These are phyloP conservation scores for Tylopilus microsporus DNA, from an alignment of 1,284 basidiomycete genomes.

Conservation along the genomic window DNA sequence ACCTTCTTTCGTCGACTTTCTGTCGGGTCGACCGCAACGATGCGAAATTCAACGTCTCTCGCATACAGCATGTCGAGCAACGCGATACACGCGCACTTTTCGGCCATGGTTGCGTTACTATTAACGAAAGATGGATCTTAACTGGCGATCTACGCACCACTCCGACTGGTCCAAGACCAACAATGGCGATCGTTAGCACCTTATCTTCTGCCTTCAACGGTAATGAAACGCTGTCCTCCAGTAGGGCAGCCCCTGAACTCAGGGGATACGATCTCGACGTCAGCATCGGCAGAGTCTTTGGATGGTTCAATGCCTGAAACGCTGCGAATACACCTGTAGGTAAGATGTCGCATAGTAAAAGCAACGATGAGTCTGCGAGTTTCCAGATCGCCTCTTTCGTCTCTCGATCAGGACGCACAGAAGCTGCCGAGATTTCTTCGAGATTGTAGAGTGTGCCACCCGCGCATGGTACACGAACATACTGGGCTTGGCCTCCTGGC, in stretches of 20 bases:
- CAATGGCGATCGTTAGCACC: slow-evolving; percentile 54
- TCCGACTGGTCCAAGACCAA: slow-evolving; percentile 76
- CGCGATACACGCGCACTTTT: slow-evolving; percentile 55
- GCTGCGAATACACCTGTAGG: slow-evolving; percentile 77
- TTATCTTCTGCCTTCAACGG: slow-evolving; percentile 43
- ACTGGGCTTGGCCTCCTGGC: slow-evolving; percentile 85
- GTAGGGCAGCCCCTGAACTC: slow-evolving; percentile 26
- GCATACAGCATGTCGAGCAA: slow-evolving; percentile 58
- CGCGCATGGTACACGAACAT: slow-evolving; percentile 73
- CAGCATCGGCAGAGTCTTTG: slow-evolving; percentile 58
- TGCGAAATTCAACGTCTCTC: slow-evolving; percentile 43
- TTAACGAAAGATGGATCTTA: not conserved
- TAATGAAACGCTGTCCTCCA: slow-evolving; percentile 21
- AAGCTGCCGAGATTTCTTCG: slow-evolving; percentile 40
- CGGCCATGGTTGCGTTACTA: not conserved
- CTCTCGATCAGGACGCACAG: slow-evolving; percentile 28
- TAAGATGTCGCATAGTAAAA: slow-evolving; percentile 77
- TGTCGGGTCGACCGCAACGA: slow-evolving; percentile 62
- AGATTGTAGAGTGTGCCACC: slow-evolving; percentile 76
- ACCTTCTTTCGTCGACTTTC: slow-evolving; percentile 54
- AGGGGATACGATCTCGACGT: slow-evolving; percentile 56
- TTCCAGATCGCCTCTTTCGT: slow-evolving; percentile 35
- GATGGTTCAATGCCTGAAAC: slow-evolving; percentile 66
- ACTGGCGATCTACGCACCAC: slow-evolving; percentile 38
- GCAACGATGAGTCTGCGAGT: slow-evolving; percentile 56